Evolutionary conservation across 345 rosid genomes (phyloP), one percentile per base, ranked within the genome.

Genomic region (Litchi chinensis): DNA sequence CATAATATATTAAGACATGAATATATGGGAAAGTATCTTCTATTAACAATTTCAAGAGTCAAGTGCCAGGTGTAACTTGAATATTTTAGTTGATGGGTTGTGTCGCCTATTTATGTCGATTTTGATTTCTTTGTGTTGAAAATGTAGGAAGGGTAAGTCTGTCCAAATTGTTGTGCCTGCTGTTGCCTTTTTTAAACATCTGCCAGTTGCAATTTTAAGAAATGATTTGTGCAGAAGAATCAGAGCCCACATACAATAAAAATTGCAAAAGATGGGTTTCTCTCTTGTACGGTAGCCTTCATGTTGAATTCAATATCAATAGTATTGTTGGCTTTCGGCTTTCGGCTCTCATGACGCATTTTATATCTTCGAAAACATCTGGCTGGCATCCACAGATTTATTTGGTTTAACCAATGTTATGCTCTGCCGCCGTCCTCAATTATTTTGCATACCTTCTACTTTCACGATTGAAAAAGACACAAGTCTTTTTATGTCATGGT

Each of bases 371-470:
- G 10, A 24, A 63, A 78, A 60, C 65, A 52, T 65, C n/a, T 69
- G 80, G 76, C 26, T 54, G n/a, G 19, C 70, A 32, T 40, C 73
- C 80, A 54, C 75, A 21, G 76, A 79, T 73, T 50, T 79, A 52
- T 57, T 39, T 57, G 65, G 19, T 57, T 56, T 19, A 57, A 11
- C 19, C 10, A 75, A 50, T 56, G 15, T 50, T 50, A 50, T 50
- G 56, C 19, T 39, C 3, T 32, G 28, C 28, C 57, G 77, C 73
- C 65, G 71, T 39, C 48, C 11, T 65, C 43, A 66, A 54, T 54
- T 66, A 16, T 16, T 66, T 16, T 37, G 16, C 43, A 39, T 3
- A 6, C 22, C 39, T 37, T 37, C 1, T 57, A 19, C 5, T 72
- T 56, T 37, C 43, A 19, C 26, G 44, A 18, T 69, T 76, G 81